phyloP scores from a whole-genome alignment of 257 asterid species.

The Penstemon eatonii region DNA sequence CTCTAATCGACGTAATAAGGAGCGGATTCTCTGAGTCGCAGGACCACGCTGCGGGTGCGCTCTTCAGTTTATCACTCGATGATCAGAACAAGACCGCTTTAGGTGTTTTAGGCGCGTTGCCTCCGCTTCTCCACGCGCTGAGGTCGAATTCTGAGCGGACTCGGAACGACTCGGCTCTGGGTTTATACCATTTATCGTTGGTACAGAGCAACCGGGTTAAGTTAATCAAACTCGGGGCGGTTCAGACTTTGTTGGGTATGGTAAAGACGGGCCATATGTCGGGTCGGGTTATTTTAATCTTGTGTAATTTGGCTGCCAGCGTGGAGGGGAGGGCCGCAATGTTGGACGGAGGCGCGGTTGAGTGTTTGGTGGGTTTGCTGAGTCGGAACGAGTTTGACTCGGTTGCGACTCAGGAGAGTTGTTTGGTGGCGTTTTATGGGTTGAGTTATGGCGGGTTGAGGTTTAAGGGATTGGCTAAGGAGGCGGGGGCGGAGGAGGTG shows the following conservation, averaged over 20 bases:
- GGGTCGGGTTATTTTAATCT: conserved; percentile 58
- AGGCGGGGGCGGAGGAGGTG: conserved; percentile 75
- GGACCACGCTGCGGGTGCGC: conserved; percentile 95
- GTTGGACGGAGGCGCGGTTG: conserved; percentile 67
- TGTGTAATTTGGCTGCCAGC: conserved; percentile 72
- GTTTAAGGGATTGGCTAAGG: conserved; percentile 89
- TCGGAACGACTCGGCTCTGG: conserved; percentile 82
- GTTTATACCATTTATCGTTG: conserved; percentile 73
- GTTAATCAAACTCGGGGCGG: conserved; percentile 74
- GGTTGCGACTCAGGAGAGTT: conserved; percentile 53
- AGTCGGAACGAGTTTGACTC: conserved; percentile 48
- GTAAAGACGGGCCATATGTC: conserved; percentile 62
- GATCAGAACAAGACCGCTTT: conserved; percentile 85
- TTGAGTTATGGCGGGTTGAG: conserved; percentile 90
- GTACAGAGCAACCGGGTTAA: conserved; percentile 85
- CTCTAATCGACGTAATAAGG: conserved; percentile 63
- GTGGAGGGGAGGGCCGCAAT: conserved; percentile 77
- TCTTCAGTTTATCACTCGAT: conserved; percentile 86
- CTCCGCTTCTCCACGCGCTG: conserved; percentile 75
- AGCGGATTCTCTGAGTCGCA: conserved; percentile 68
- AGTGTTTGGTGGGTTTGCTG: conserved; percentile 58
- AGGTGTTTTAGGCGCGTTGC: conserved; percentile 88
- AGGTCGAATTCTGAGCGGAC: conserved; percentile 80
- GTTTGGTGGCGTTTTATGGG: conserved; percentile 65
- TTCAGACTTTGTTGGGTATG: conserved; percentile 64